Conservation (phyloP, 1,284 basidiomycete species). For the Ustilago sp. region DNA sequence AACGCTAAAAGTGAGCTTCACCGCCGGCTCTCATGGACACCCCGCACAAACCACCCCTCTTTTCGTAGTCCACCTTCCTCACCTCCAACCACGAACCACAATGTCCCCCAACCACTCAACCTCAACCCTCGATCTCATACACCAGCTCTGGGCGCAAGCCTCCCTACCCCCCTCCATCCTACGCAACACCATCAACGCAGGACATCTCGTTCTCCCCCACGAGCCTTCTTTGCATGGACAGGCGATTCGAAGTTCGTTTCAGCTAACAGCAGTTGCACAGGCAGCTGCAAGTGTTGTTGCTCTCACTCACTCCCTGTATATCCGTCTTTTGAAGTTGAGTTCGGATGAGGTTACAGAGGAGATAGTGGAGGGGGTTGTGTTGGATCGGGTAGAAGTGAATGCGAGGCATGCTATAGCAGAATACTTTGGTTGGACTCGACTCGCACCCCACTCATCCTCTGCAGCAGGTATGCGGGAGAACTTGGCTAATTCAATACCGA, state of each 20-base stretch:
- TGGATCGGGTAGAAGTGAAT: conserved; percentile 19
- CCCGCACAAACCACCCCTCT: too few species aligned
- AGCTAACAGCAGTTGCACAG: conserved; percentile 35
- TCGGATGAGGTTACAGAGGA: not conserved
- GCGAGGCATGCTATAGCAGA: conserved; percentile 32
- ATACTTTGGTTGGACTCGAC: conserved; percentile 21
- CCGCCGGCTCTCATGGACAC: too few species aligned
- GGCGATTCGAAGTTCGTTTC: conserved; percentile 23
- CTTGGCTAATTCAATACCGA: not conserved
- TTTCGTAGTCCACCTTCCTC: too few species aligned
- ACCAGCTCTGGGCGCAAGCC: conserved; percentile 29
- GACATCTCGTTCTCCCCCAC: conserved; percentile 6
- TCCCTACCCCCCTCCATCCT: conserved; percentile 7
- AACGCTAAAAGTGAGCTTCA: too few species aligned
- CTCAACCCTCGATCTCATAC: conserved; percentile 8
- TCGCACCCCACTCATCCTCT: not conserved
- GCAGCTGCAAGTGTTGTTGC: conserved; percentile 15
- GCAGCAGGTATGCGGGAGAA: not conserved
- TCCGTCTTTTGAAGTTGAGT: not conserved
- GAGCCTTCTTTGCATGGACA: conserved; percentile 20
- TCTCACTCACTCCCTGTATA: conserved; percentile 10
- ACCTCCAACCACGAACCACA: too few species aligned
- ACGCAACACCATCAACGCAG: conserved; percentile 14
- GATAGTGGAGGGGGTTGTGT: conserved; percentile 13
- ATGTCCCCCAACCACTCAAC: not conserved